A percentile compares a stretch with the other conserved stretches of the same genome.
phyloP scores from a whole-genome alignment of 805 yeast genomes.

The Metschnikowia santaceciliae region DNA sequence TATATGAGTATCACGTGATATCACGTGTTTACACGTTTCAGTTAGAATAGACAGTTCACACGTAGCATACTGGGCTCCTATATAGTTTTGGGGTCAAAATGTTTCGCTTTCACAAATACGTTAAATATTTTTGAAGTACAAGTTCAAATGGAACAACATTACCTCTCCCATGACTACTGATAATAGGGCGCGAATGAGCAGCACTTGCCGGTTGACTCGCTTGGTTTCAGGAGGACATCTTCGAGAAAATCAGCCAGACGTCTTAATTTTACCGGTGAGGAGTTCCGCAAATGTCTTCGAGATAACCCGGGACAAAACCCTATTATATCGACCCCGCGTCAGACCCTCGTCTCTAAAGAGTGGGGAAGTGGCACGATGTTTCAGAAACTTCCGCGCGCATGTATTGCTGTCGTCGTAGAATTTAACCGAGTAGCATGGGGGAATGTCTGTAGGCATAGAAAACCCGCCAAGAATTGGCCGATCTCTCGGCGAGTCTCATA shows the following conservation, averaged over 20 bases:
- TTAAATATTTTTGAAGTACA: too few relatives aligned
- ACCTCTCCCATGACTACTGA: too few relatives aligned
- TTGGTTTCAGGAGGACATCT: neutral
- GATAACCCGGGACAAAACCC: neutral
- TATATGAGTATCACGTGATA: too few relatives aligned
- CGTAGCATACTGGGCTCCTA: too few relatives aligned
- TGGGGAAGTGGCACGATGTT: slow-evolving; percentile 1
- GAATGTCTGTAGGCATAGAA: neutral
- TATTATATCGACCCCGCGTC: neutral
- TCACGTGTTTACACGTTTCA: too few relatives aligned
- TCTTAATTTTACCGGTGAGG: neutral
- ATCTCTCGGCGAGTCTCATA: neutral
- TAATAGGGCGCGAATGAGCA: too few relatives aligned
- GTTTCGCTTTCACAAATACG: too few relatives aligned
- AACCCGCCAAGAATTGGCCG: too few relatives aligned
- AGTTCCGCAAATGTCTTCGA: neutral
- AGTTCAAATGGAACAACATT: too few relatives aligned
- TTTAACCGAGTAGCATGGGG: neutral
- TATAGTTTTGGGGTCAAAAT: too few relatives aligned
- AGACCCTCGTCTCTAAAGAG: neutral
- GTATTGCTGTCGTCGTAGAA: neutral
- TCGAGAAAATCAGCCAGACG: neutral
- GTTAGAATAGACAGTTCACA: too few relatives aligned
- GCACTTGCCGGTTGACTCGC: too few relatives aligned
- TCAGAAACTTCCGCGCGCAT: neutral